A percentile compares a stretch with the other conserved stretches of the same genome.
Conservation (phyloP, 192 early-diverging fungal species). For the Coemansia sp. region DNA sequence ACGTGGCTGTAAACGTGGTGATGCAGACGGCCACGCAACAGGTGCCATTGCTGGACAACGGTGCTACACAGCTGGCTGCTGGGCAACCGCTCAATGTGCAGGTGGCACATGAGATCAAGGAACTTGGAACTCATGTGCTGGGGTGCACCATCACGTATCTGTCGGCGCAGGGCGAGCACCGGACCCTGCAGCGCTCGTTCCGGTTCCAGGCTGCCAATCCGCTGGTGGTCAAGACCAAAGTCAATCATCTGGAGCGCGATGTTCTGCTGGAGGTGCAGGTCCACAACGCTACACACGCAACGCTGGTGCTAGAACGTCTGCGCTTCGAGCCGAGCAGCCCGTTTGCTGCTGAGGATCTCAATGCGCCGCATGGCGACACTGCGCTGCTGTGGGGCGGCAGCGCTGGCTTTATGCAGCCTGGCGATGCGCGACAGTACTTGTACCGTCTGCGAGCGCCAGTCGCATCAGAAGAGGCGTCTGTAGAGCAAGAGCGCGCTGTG, state of each 20-base stretch:
- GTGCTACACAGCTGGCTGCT: conserved; percentile 57
- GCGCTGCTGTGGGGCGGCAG: conserved; percentile 30
- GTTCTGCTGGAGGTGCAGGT: conserved; percentile 93
- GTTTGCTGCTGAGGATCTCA: conserved; percentile 61
- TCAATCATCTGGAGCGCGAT: conserved; percentile 69
- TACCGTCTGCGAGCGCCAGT: conserved; percentile 74
- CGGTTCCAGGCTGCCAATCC: conserved; percentile 97
- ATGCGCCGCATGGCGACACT: conserved; percentile 1
- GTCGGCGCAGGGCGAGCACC: conserved; percentile 64
- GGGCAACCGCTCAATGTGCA: conserved; percentile 72
- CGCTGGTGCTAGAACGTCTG: conserved; percentile 87
- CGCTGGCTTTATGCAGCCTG: conserved; percentile 54
- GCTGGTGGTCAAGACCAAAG: conserved; percentile 92
- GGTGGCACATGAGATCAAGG: conserved; percentile 92
- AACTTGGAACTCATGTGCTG: conserved; percentile 88
- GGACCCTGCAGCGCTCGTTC: conserved; percentile 86
- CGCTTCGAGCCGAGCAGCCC: conserved; percentile 77
- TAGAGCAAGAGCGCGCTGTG: conserved; percentile 33
- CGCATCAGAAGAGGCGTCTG: conserved; percentile 48
- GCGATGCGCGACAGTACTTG: conserved; percentile 89
- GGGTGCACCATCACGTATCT: conserved; percentile 84
- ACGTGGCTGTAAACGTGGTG: conserved; percentile 76
- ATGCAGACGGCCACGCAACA: conserved; percentile 86
- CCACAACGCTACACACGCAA: conserved; percentile 75
- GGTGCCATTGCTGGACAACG: conserved; percentile 65